These are phyloP conservation scores for Fusarium begoniae DNA, from an alignment of 2,329 filamentous ascomycete species.

Conservation along the genomic window DNA sequence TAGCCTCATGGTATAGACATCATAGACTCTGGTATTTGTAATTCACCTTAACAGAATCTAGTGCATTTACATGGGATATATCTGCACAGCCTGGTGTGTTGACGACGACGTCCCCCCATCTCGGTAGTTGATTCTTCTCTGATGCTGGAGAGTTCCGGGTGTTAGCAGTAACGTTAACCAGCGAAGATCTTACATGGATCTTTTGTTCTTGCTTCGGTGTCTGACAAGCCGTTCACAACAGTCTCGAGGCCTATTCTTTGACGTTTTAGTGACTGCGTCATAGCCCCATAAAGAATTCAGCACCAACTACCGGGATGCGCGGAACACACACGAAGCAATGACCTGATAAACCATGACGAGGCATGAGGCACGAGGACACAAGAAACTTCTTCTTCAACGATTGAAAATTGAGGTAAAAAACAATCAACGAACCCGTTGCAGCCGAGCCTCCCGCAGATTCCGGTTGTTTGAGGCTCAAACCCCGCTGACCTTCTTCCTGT, in stretches of 20 bases:
- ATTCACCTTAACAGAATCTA: background rate
- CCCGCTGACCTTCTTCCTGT: constrained; percentile 17
- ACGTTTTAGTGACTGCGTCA: constrained; percentile 32
- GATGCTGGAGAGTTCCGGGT: constrained; percentile 1
- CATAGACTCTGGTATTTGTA: constrained; percentile 17
- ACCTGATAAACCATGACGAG: constrained; percentile 5
- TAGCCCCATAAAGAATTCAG: constrained; percentile 24
- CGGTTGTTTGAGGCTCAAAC: constrained; percentile 31
- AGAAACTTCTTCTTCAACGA: background rate
- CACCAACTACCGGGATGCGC: constrained; percentile 23
- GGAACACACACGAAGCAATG: constrained; percentile 17
- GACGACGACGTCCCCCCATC: constrained; percentile 14
- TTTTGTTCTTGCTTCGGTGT: background rate
- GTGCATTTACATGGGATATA: constrained; percentile 5
- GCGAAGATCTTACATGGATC: constrained; percentile 20
- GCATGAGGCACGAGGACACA: background rate
- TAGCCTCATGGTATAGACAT: constrained; percentile 7
- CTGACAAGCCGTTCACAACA: background rate
- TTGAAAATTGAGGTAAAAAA: background rate
- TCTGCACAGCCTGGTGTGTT: constrained; percentile 23
- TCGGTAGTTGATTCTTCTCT: background rate
- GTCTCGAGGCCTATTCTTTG: background rate
- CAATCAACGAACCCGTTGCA: constrained; percentile 16
- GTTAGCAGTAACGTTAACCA: constrained; percentile 7
- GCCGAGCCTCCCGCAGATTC: constrained; percentile 33